A percentile compares a stretch with the other conserved stretches of the same genome.
These are phyloP conservation scores for Daedaleopsis nitida DNA, from an alignment of 768 basidiomycete species.

Conservation along the genomic window DNA sequence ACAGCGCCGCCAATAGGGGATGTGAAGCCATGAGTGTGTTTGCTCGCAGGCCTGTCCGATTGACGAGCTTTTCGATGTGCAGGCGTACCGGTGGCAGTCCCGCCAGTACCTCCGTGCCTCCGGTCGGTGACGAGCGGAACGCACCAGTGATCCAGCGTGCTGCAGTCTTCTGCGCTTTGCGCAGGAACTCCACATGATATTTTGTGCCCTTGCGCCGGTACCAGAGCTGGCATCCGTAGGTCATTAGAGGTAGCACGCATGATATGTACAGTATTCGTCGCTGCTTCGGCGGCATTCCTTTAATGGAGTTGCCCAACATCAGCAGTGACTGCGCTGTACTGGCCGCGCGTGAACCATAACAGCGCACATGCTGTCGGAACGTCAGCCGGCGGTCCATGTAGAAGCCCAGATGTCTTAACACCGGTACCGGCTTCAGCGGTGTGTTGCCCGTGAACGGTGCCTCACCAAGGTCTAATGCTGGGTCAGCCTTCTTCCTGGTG, in stretches of 20 bases:
- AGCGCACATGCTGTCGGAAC: slow-evolving; percentile 11
- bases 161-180: slow-evolving; percentile 17
- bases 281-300: slow-evolving; percentile 18
- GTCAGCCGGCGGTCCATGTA: slow-evolving; percentile 16
- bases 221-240: slow-evolving; percentile 24
- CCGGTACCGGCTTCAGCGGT: no score
- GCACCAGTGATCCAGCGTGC: slow-evolving; percentile 23
- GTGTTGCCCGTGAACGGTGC: no score
- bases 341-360: slow-evolving; percentile 13
- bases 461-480: no score
- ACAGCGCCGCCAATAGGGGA: background rate
- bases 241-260: no score
- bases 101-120: slow-evolving; percentile 19
- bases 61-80: slow-evolving; percentile 17
- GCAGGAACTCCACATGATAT: slow-evolving; percentile 4
- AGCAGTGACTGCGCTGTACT: slow-evolving; percentile 16
- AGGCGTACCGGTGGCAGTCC: slow-evolving; percentile 20
- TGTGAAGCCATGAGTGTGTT: slow-evolving; percentile 7
- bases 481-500: no score
- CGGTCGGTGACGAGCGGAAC: slow-evolving; percentile 21
- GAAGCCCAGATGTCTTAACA: slow-evolving; percentile 22
- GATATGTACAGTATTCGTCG: slow-evolving; percentile 20
- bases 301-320: slow-evolving; percentile 21
- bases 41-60: background rate
- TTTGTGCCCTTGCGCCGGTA: slow-evolving; percentile 13